A percentile compares a stretch with the other conserved stretches of the same genome.
These are phyloP conservation scores for Psilocybe mexicana DNA, from an alignment of 1,284 basidiomycete species.

Conservation along the genomic window DNA sequence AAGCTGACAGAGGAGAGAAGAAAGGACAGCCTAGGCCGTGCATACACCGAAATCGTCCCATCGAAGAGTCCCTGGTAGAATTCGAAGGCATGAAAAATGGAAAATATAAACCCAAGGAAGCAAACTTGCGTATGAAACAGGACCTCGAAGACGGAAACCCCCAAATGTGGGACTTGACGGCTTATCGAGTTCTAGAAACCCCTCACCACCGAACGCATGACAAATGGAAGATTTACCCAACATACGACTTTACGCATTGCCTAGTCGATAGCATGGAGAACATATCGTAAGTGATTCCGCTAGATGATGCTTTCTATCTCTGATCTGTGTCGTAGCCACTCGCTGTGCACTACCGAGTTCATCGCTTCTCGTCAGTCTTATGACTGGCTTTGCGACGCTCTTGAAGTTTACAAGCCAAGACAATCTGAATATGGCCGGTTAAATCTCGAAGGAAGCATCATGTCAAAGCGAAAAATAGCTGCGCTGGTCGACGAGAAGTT, in stretches of 20 bases:
- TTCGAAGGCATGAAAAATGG: conserved; percentile 95
- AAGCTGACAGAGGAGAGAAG: conserved; percentile 83
- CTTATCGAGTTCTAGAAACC: conserved; percentile 90
- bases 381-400: conserved; percentile 98
- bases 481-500: conserved; percentile 84
- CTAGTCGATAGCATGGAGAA: conserved; percentile 98
- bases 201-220: conserved; percentile 93
- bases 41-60: conserved; percentile 79
- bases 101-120: conserved; percentile 87
- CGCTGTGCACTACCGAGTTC: conserved; percentile 96
- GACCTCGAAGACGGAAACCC: conserved; percentile 93
- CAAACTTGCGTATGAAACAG: conserved; percentile 97
- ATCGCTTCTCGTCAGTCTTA: conserved; percentile 96
- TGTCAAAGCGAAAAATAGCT: conserved; percentile 96
- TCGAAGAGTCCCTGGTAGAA: conserved; percentile 84
- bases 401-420: conserved; percentile 97
- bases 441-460: conserved; percentile 93
- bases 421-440: conserved; percentile 98
- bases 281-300: conserved; percentile 76
- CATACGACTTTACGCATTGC: conserved; percentile 99
- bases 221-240: conserved; percentile 95
- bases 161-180: conserved; percentile 99
- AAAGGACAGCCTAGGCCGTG: conserved; percentile 87
- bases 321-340: conserved; percentile 66
- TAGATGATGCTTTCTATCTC: not conserved